Percentiles rank a stretch among this genome's conserved stretches.
Conservation (phyloP, 495 filamentous ascomycete genomes). For the Penicillium bovifimosum region DNA sequence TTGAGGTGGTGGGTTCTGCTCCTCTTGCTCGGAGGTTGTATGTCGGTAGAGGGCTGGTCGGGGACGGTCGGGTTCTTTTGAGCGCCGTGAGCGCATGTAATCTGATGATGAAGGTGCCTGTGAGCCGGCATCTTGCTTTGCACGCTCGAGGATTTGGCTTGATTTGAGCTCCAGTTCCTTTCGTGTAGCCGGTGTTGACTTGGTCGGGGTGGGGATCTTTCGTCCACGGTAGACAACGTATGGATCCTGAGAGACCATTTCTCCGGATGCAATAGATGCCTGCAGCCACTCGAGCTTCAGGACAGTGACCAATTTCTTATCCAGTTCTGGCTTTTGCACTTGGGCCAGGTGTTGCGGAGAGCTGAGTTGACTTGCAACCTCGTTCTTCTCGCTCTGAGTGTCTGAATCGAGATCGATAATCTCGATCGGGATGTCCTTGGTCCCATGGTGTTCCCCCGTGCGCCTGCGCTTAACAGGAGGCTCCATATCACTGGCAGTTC, state of each 20-base stretch:
- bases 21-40: constrained; percentile 70
- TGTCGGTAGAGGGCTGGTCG: constrained; percentile 52
- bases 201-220: constrained; percentile 15
- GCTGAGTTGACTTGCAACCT: constrained; percentile 6
- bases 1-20: constrained; percentile 46
- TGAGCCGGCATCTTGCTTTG: constrained; percentile 43
- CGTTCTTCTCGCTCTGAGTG: constrained; percentile 29
- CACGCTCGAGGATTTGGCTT: constrained; percentile 46
- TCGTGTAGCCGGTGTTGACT: neutral
- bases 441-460: neutral
- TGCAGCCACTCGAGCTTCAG: constrained; percentile 73
- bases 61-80: constrained; percentile 14
- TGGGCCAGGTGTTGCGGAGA: constrained; percentile 4
- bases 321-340: neutral
- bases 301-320: constrained; percentile 51
- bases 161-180: constrained; percentile 4
- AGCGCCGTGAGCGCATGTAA: constrained; percentile 12
- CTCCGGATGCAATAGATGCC: constrained; percentile 49
- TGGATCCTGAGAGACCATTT: constrained; percentile 50
- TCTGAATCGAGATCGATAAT: constrained; percentile 29
- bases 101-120: constrained; percentile 13
- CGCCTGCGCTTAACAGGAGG: constrained; percentile 27
- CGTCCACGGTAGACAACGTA: constrained; percentile 63
- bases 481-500: neutral
- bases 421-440: constrained; percentile 3